Evolutionary conservation across 208 protist species (phyloP), one percentile per base, ranked within the genome.

Genomic region (Naegleria lovaniensis): DNA sequence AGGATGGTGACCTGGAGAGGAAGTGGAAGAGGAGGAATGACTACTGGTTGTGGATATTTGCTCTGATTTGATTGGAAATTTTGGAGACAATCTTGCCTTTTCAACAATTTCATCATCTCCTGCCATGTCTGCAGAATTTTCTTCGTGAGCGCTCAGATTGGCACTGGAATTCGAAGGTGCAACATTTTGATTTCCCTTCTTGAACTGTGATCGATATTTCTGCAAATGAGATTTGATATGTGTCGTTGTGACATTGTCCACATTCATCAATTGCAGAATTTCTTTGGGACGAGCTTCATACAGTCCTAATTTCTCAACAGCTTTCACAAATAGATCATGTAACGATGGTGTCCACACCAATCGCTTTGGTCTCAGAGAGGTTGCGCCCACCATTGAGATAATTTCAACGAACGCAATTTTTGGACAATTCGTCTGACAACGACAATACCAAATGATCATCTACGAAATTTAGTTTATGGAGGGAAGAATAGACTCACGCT

Each of bases 141-240:
- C 11, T 67, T 29, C 55, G 4, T 29, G 55, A 3, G 4, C 13
- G 43, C 7, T 48, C 43, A 48, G 55, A 67, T 29, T 67, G 55
- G 22, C 83, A 85, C 19, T 13, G 15, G 51, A 58, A 15, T 15
- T 58, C 51, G 15, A 19, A 58, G 9, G 9, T 58, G 5, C 51
- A 58, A 5, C 51, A 58, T 19, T 58, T 58, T 5, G 51, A 67
- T 29, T 29, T 29, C 33, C 29, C 40, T 87, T 87, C 83, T 87
- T 87, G 38, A 87, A 22, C 15, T 51, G 36, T 5, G 19, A 16
- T 87, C 83, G 40, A 51, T 87, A 87, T 51, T 87, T 87, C 41
- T 87, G 83, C 9, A 87, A n/a, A 38, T 87, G 83, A n/a, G 29
- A 40, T 29, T 87, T 87, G 41, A 87, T 87, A n/a, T 87, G 83